A percentile compares a stretch with the other conserved stretches of the same genome.
Conservation (phyloP, 768 basidiomycete genomes). For the Auriscalpium vulgare region DNA sequence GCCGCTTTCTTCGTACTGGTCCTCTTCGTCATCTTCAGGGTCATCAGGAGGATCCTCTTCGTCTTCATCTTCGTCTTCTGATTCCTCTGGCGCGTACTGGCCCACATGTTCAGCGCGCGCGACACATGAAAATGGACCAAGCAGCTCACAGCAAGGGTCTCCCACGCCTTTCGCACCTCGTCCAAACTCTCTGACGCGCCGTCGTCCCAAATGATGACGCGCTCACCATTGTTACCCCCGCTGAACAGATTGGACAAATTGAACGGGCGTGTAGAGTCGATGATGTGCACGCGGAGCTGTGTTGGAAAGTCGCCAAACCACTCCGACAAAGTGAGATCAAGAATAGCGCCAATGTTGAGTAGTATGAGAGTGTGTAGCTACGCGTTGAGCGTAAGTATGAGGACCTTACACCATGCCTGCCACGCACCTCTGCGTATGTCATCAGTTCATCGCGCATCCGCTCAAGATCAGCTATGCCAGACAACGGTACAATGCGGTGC, state of each 20-base stretch:
- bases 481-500: conserved; percentile 84
- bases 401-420: not conserved
- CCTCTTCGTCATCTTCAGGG: conserved; percentile 34
- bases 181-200: conserved; percentile 65
- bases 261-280: conserved; percentile 89
- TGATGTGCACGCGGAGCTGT: conserved; percentile 75
- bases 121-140: not conserved
- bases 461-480: conserved; percentile 74
- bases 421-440: conserved; percentile 56
- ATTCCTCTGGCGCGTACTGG: conserved; percentile 73
- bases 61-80: conserved; percentile 54
- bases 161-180: conserved; percentile 76
- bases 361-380: conserved; percentile 87
- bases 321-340: conserved; percentile 66
- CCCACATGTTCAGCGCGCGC: not conserved
- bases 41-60: conserved; percentile 42
- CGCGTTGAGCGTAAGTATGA: not conserved
- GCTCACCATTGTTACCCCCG: conserved; percentile 53
- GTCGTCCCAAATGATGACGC: conserved; percentile 91
- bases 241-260: conserved; percentile 84
- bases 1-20: conserved; percentile 31
- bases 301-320: conserved; percentile 71
- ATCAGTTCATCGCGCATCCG: conserved; percentile 56
- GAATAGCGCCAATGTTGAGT: conserved; percentile 84
- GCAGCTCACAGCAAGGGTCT: conserved; percentile 63